These are phyloP conservation scores for Pleurotus cornucopiae DNA, from an alignment of 768 basidiomycete species.

Conservation along the genomic window DNA sequence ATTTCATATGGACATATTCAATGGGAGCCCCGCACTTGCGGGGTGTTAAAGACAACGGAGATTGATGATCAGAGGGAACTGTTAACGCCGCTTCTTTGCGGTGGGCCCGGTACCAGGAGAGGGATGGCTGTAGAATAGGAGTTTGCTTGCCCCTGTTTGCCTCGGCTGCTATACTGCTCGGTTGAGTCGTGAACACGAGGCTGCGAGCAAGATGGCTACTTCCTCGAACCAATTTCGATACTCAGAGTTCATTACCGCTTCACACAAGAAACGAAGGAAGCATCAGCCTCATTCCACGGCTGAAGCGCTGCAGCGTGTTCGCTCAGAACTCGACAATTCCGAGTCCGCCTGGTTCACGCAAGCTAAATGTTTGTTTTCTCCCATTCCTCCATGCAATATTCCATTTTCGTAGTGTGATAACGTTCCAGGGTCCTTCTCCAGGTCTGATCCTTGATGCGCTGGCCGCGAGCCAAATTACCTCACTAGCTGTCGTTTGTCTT, in stretches of 20 bases:
- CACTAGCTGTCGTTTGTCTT: slow-evolving; percentile 53
- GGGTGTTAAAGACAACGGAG: neutral
- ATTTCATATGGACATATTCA: neutral
- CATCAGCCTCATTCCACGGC: slow-evolving; percentile 29
- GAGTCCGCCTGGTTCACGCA: slow-evolving; percentile 44
- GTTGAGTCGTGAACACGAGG: neutral
- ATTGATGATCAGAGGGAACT: neutral
- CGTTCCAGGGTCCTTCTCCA: neutral
- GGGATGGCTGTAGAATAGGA: neutral
- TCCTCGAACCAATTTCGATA: slow-evolving; percentile 32
- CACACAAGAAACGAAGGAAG: slow-evolving; percentile 48
- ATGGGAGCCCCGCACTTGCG: neutral
- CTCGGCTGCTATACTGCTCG: neutral
- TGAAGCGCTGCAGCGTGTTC: slow-evolving; percentile 36
- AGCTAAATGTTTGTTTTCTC: slow-evolving; percentile 46
- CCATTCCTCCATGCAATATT: neutral
- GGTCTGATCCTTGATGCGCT: slow-evolving; percentile 1
- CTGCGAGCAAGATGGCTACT: too few species aligned
- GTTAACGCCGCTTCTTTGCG: slow-evolving; percentile 3
- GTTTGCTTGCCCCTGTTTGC: neutral
- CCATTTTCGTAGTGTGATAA: slow-evolving; percentile 6
- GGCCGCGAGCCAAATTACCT: slow-evolving; percentile 10
- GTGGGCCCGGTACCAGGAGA: neutral
- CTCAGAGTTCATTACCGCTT: slow-evolving; percentile 41
- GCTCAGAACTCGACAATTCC: slow-evolving; percentile 41